Base-by-base conservation (phyloP, 2,329 filamentous ascomycete genomes). In the Calonectria hawksworthii region DNA sequence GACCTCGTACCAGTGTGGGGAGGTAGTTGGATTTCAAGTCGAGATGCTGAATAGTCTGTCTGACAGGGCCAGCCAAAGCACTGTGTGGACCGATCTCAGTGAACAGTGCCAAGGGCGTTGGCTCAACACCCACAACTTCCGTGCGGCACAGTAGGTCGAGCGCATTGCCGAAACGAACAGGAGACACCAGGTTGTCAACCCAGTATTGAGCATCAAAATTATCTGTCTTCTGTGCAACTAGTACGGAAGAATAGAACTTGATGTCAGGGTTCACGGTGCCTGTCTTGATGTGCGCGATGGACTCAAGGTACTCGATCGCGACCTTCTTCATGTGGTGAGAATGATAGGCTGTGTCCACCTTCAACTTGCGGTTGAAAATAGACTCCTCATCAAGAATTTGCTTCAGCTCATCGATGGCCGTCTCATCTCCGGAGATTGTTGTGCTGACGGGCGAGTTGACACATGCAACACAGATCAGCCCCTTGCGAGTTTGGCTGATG, bases 281-380 rank as follows among this genome's bases (percentile, higher is more conserved):
- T 7, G 65, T 21, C 68, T 74, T 75, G 59, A 70, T 67, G 50
- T 75, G 68, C 21, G 61, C 70, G 51, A 77, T 81, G n/a, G 80
- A 70, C 54, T 83, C 83, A 5, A 72, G 51, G 4, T 70, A 72
- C 47, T 79, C 79, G 13, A 80, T 78, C 3, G 77, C 76, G 8
- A 78, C 70, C 21, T 69, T 70, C 16, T 72, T 72, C 83, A 85
- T 85, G 59, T 84, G 83, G 66, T 82, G 80, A 3, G 86, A 87
- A 78, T 88, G 86, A 72, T 87, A 88, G 0, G 86, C 86, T 34
- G 82, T 85, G 26, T 85, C 83, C 1, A 86, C 83, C 38, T 84
- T 82, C 1, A 88, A 72, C 10, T 80, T 68, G 4, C 84, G 80
- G 4, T 82, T 80, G 26, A 86, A 82, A 0, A 82, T 80, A 0